Evolutionary conservation across 352 stramenopile species (phyloP).

Genomic region (Phytophthora tentaculata): DNA sequence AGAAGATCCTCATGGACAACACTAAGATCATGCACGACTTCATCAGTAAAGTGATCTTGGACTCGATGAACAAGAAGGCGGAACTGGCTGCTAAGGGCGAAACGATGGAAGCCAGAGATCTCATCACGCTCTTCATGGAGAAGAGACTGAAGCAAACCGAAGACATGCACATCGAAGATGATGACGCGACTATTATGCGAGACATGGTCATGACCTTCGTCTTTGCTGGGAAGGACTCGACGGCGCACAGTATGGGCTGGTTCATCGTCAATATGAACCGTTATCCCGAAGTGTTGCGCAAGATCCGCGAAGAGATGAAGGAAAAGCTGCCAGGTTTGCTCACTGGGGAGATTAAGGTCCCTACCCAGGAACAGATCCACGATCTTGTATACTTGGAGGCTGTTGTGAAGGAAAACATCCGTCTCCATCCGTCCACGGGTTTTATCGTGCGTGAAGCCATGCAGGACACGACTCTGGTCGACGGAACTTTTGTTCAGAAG

Average conservation of each 20-base stretch:
- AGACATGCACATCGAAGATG: constrained; percentile 29
- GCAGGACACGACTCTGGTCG: constrained; percentile 35
- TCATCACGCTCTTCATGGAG: constrained; percentile 50
- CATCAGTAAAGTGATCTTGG: constrained; percentile 53
- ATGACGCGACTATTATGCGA: constrained; percentile 51
- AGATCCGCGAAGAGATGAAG: constrained; percentile 60
- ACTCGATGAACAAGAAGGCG: constrained; percentile 44
- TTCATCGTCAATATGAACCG: constrained; percentile 73
- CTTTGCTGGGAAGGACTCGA: constrained; percentile 82
- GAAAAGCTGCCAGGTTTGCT: constrained; percentile 41
- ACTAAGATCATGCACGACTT: constrained; percentile 48
- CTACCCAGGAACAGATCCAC: constrained; percentile 49
- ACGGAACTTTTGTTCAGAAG: constrained; percentile 35
- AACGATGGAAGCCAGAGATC: constrained; percentile 49
- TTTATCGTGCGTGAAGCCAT: constrained; percentile 55
- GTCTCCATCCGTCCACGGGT: constrained; percentile 62
- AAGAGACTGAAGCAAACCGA: constrained; percentile 37
- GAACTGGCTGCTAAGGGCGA: constrained; percentile 59
- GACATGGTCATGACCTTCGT: constrained; percentile 82
- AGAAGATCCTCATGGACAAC: constrained; percentile 46
- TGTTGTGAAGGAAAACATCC: constrained; percentile 63
- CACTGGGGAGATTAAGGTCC: constrained; percentile 32
- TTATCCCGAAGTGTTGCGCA: constrained; percentile 52
- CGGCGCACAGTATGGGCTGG: constrained; percentile 67
- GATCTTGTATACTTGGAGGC: constrained; percentile 65